Evolutionary conservation across 2,329 filamentous ascomycete species (phyloP).

Genomic region (Trichophyton benhamiae): DNA sequence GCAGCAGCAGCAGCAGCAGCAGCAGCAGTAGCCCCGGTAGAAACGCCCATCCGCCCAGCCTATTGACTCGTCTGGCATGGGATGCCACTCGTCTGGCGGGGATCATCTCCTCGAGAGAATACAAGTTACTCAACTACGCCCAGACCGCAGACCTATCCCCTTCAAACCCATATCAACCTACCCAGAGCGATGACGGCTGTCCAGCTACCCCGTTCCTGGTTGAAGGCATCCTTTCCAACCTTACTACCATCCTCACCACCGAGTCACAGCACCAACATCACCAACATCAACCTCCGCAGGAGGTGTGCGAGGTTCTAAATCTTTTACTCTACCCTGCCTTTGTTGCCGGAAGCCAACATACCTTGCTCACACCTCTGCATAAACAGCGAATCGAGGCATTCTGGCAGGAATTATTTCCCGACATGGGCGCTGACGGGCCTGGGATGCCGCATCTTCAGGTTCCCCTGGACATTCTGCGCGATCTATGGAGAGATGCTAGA

Average conservation of each 20-base stretch:
- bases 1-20: not conserved
- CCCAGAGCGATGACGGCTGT: not conserved
- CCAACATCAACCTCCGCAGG: not conserved
- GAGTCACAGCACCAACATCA: not conserved
- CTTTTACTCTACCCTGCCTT: conserved; percentile 12
- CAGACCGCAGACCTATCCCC: not conserved
- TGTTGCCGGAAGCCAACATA: conserved; percentile 7
- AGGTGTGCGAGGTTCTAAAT: conserved; percentile 5
- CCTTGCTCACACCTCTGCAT: conserved; percentile 3
- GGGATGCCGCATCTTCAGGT: conserved; percentile 4
- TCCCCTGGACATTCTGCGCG: conserved; percentile 7
- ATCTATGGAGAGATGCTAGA: conserved; percentile 5
- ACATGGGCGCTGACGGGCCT: conserved; percentile 1
- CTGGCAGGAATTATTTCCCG: conserved; percentile 7
- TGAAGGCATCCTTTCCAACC: not conserved
- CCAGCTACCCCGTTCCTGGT: not conserved
- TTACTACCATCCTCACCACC: not conserved
- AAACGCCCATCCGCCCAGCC: not conserved
- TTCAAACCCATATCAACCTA: not conserved
- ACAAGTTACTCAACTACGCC: not conserved
- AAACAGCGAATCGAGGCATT: conserved; percentile 5
- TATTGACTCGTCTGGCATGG: conserved; percentile 5
- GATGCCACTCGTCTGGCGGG: conserved; percentile 8
- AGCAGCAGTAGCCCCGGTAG: not conserved
- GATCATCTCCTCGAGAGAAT: conserved; percentile 7